phyloP scores from a whole-genome alignment of 306 rosid genomes.

The Acacia confusa region DNA sequence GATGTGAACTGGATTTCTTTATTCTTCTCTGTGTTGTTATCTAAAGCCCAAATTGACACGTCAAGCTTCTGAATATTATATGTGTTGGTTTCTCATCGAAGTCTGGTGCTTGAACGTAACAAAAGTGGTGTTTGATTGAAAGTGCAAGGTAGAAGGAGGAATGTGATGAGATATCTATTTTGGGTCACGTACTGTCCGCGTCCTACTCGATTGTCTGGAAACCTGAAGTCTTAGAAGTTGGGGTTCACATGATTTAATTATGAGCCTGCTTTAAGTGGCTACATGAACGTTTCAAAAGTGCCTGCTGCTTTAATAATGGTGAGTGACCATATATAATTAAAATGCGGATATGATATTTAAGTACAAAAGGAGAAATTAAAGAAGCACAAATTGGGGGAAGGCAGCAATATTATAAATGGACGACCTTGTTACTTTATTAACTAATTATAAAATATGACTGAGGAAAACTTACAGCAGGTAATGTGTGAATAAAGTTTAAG shows the following conservation, averaged over 20 bases:
- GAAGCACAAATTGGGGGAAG: background rate
- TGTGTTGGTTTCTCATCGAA: background rate
- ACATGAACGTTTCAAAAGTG: constrained; percentile 18
- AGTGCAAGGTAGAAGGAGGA: background rate
- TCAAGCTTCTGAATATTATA: background rate
- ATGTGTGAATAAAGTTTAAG: background rate
- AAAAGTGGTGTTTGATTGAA: background rate
- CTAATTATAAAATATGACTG: background rate
- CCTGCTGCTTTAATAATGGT: constrained; percentile 22
- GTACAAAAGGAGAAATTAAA: too few species aligned
- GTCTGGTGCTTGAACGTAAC: background rate
- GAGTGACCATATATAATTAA: constrained; percentile 8
- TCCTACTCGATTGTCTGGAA: background rate
- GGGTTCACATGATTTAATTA: constrained; percentile 26
- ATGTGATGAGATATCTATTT: background rate
- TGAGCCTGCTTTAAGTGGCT: constrained; percentile 4
- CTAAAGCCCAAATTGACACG: background rate
- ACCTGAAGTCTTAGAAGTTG: background rate
- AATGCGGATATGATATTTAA: background rate
- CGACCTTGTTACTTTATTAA: background rate
- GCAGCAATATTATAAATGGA: background rate
- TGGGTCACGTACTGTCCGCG: background rate
- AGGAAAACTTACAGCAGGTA: background rate
- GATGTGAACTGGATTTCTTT: too few species aligned
- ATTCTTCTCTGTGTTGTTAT: background rate